A percentile compares a stretch with the other conserved stretches of the same genome.
Evolutionary conservation across 2,329 filamentous ascomycete species (phyloP).

Genomic region (Emericellopsis cladophorae): DNA sequence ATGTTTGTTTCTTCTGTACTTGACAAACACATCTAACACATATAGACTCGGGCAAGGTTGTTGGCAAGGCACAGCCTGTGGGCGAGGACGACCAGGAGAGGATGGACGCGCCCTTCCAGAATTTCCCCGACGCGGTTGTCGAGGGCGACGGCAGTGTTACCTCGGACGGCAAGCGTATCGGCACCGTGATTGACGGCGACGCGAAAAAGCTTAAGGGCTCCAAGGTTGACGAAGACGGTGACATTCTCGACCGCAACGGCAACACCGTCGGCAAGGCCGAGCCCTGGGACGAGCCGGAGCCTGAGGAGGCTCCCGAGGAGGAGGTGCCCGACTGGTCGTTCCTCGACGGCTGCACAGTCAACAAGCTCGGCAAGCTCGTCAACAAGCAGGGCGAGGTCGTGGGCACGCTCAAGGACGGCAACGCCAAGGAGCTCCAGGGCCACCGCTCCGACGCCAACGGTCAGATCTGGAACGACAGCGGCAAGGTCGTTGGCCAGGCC

Average conservation of each 20-base stretch:
- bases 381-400: constrained; percentile 39
- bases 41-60: constrained; percentile 53
- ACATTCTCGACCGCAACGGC: constrained; percentile 54
- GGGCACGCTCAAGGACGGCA: constrained; percentile 51
- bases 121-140: constrained; percentile 41
- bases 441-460: constrained; percentile 53
- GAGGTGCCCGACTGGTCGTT: constrained; percentile 29
- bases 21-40: too few relatives aligned
- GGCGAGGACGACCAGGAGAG: constrained; percentile 33
- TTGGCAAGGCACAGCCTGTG: constrained; percentile 51
- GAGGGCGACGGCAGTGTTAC: constrained; percentile 39
- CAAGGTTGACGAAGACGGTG: constrained; percentile 55
- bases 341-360: constrained; percentile 40
- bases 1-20: too few relatives aligned
- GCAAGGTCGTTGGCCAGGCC: constrained; percentile 53
- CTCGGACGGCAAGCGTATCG: constrained; percentile 40
- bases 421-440: constrained; percentile 50
- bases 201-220: constrained; percentile 50
- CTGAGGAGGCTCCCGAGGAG: constrained; percentile 30
- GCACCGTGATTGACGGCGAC: constrained; percentile 52
- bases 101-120: constrained; percentile 40
- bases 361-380: constrained; percentile 46
- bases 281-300: constrained; percentile 31
- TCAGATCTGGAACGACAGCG: constrained; percentile 58
- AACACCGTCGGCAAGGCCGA: constrained; percentile 56